Percentiles rank a stretch among this genome's conserved stretches.
These are phyloP conservation scores for Penicillium freii DNA, from an alignment of 2,329 filamentous ascomycete genomes.

Conservation along the genomic window DNA sequence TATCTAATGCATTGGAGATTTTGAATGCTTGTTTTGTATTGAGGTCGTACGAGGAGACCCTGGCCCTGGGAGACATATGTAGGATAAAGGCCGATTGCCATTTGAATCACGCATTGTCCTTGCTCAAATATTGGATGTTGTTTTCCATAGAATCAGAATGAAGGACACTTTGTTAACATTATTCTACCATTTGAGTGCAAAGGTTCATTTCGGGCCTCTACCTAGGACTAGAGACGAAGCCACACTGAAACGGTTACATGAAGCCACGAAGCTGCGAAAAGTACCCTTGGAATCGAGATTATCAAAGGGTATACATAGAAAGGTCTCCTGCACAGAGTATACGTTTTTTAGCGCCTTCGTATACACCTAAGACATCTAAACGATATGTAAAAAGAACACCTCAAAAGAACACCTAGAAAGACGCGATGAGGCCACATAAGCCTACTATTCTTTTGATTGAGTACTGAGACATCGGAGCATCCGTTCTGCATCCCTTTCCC, in stretches of 20 bases:
- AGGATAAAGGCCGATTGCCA: not conserved
- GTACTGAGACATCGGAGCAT: not conserved
- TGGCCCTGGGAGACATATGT: not conserved
- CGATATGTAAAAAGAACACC: too few species aligned
- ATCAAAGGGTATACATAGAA: too few species aligned
- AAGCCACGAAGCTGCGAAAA: not conserved
- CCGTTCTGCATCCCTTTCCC: not conserved
- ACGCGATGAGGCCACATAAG: too few species aligned
- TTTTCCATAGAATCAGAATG: not conserved
- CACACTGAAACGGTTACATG: not conserved
- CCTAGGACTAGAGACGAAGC: not conserved
- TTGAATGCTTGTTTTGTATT: not conserved
- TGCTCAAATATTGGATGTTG: not conserved
- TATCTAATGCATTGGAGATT: conserved; percentile 13
- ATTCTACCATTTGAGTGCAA: not conserved
- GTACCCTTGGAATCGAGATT: not conserved
- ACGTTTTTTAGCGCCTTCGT: too few species aligned
- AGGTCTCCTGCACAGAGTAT: too few species aligned
- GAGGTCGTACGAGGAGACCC: not conserved
- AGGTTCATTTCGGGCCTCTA: not conserved
- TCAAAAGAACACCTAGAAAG: too few species aligned
- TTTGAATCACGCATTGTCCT: not conserved
- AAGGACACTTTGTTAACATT: not conserved
- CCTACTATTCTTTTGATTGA: not conserved
- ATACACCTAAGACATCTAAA: too few species aligned